phyloP scores from a whole-genome alignment of 352 stramenopile genomes.

The Bremia lactucae region DNA sequence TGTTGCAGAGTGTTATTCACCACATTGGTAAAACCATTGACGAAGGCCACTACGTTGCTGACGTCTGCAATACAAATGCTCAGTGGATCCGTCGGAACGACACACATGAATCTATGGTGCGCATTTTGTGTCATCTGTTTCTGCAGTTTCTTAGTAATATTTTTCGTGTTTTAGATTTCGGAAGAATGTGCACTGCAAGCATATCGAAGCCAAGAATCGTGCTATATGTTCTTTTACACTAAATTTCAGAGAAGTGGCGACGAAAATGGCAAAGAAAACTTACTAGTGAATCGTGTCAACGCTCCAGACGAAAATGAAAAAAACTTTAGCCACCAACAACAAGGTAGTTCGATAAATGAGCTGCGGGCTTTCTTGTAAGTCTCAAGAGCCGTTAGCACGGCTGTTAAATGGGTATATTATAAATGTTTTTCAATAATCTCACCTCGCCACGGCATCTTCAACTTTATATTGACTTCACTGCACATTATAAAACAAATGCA shows the following conservation, averaged over 20 bases:
- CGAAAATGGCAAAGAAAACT: slow-evolving; percentile 58
- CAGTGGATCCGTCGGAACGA: slow-evolving; percentile 76
- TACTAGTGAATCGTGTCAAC: slow-evolving; percentile 15
- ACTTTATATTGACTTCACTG: too few species aligned
- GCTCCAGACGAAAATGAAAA: slow-evolving; percentile 15
- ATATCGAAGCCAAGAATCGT: slow-evolving; percentile 72
- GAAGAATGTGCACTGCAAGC: slow-evolving; percentile 66
- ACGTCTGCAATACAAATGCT: slow-evolving; percentile 42
- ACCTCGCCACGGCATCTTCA: too few species aligned
- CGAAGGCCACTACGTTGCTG: slow-evolving; percentile 78
- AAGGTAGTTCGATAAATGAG: slow-evolving; percentile 5
- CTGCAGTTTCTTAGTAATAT: not conserved
- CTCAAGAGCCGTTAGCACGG: too few species aligned
- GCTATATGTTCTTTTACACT: slow-evolving; percentile 86
- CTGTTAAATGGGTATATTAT: too few species aligned
- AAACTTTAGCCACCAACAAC: slow-evolving; percentile 12
- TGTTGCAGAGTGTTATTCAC: slow-evolving; percentile 68
- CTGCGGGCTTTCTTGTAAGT: slow-evolving; percentile 30
- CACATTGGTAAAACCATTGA: slow-evolving; percentile 71
- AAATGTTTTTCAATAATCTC: too few species aligned
- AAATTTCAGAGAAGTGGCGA: slow-evolving; percentile 18
- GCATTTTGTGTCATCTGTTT: slow-evolving; percentile 1
- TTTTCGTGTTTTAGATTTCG: slow-evolving; percentile 35
- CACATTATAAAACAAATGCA: too few species aligned
- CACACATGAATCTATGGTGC: slow-evolving; percentile 66